These are phyloP conservation scores for Trypanosoma rangeli DNA, from an alignment of 208 protist genomes.

Conservation along the genomic window DNA sequence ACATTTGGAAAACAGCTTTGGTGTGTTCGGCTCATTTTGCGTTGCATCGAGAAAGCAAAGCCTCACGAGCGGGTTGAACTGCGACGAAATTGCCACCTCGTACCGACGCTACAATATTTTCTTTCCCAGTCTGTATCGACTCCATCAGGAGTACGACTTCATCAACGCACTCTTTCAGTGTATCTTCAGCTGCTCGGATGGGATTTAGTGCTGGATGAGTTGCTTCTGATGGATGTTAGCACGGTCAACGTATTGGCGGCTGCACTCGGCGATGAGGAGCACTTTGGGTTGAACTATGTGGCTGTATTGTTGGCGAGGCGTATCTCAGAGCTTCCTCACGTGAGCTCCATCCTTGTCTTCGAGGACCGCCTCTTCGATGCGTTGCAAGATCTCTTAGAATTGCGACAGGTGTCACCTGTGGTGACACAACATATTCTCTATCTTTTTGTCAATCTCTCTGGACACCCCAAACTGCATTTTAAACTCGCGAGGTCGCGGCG, in stretches of 20 bases:
- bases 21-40: slow-evolving; percentile 11
- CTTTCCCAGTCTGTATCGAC: slow-evolving; percentile 1
- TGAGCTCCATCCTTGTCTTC: slow-evolving; percentile 26
- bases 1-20: slow-evolving; percentile 8
- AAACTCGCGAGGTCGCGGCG: slow-evolving; percentile 19
- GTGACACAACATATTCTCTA: slow-evolving; percentile 10
- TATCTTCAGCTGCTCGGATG: slow-evolving; percentile 18
- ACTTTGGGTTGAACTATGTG: not conserved
- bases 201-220: slow-evolving; percentile 15
- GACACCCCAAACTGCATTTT: slow-evolving; percentile 29
- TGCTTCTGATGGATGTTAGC: slow-evolving; percentile 17
- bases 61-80: not conserved
- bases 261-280: not conserved
- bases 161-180: slow-evolving; percentile 15
- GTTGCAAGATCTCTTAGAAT: slow-evolving; percentile 22
- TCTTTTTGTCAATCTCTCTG: slow-evolving; percentile 23
- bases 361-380: slow-evolving; percentile 20
- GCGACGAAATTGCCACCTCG: not conserved
- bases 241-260: slow-evolving; percentile 1
- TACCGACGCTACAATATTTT: slow-evolving; percentile 19
- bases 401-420: not conserved
- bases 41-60: slow-evolving; percentile 3
- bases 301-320: slow-evolving; percentile 22
- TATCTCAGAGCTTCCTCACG: slow-evolving; percentile 22
- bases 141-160: slow-evolving; percentile 12